Base-by-base conservation (phyloP, 1,139 yeast genomes). In the Geotrichum siamense region DNA sequence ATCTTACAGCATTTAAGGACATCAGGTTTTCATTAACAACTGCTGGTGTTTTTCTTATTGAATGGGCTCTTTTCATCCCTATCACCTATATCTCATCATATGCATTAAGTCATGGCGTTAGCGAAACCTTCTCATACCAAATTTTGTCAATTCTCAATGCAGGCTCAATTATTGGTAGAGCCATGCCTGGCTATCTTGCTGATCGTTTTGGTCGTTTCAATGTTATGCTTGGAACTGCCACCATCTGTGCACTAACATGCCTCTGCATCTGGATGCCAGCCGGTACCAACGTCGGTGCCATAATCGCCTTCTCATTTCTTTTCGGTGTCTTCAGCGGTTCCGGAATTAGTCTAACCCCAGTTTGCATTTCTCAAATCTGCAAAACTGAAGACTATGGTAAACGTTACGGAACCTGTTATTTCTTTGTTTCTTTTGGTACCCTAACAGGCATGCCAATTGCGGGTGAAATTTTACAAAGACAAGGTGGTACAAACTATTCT, bases 341-440 rank as follows among this genome's bases (percentile, higher is more conserved):
- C 0, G 66, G 72, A 3, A 62, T 74, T 39, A 65, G 77, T 17
- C 49, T 74, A 48, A 64, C 72, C 1, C 75, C 77, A 0, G 71
- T 68, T 3, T 64, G 71, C 48, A 60, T 70, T 16, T 63, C 70
- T 0, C 86, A 80, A 58, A 76, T 82, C 17, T 77, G 85, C 35
- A 71, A 71, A 39, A 76, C 81, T 1, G 76, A 76, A 34, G 74
- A 72, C 45, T 80, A 79, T 54, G 89, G 89, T 23, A 77, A 74
- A 54, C 70, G 82, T 22, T 81, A 77, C 55, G 84, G 87, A 0
- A 79, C 84, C 0, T 71, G 80, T 61, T 80, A 81, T 58, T 77
- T 78, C 53, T 67, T 78, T 33, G 78, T 79, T 37, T 73, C 83
- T 8, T 74, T 79, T 54, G 76, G 76, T 30, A 74, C 76, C 5